Evolutionary conservation across 306 rosid genomes (phyloP).

Genomic region (Morella rubra): DNA sequence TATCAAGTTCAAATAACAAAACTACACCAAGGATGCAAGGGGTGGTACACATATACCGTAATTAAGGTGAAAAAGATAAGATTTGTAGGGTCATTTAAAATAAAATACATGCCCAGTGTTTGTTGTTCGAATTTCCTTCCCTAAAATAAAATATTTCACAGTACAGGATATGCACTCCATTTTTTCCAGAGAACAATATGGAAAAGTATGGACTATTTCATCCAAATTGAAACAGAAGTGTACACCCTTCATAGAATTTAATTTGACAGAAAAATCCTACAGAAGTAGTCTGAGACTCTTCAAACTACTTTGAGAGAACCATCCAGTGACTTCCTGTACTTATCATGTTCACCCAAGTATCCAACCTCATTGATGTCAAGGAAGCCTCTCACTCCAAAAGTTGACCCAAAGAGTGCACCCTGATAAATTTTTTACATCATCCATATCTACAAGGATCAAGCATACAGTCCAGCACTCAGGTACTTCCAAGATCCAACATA

Average conservation of each 20-base stretch:
- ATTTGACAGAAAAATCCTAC: not conserved
- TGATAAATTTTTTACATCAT: constrained; percentile 69
- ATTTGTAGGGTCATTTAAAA: not conserved
- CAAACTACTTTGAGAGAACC: too few species aligned
- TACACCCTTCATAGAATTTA: not conserved
- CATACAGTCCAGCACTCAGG: constrained; percentile 1
- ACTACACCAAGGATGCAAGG: too few species aligned
- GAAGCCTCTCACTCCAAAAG: constrained; percentile 99
- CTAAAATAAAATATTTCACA: too few species aligned
- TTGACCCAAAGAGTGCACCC: constrained; percentile 80
- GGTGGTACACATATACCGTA: not conserved
- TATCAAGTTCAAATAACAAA: not conserved
- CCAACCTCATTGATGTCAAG: constrained; percentile 89
- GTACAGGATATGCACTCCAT: not conserved
- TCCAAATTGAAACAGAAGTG: not conserved
- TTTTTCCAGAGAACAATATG: not conserved
- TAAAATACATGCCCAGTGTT: not conserved
- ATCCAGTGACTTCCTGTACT: too few species aligned
- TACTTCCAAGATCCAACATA: constrained; percentile 12
- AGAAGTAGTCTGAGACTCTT: too few species aligned
- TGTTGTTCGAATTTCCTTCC: not conserved
- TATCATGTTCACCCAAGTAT: not conserved
- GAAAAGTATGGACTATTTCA: not conserved
- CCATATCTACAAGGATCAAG: constrained; percentile 56
- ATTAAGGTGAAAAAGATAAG: not conserved